Evolutionary conservation across 2,329 filamentous ascomycete genomes (phyloP), one percentile per base, ranked within the genome.

Genomic region (Phaeosphaeriaceae sp.): DNA sequence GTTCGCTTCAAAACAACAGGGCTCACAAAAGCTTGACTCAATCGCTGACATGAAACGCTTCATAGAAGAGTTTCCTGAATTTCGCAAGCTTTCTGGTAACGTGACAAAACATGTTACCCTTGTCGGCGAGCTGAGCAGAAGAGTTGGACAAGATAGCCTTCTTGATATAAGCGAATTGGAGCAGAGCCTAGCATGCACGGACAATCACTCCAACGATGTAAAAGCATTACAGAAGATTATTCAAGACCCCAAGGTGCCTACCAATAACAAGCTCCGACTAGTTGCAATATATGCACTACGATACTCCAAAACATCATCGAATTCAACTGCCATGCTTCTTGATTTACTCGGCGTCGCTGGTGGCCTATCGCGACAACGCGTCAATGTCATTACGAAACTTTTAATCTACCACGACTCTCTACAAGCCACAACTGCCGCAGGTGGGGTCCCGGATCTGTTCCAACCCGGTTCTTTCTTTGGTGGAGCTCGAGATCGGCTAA

Each of bases 41-140:
- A 97, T 99, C 68, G 83, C 88, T 46, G 94, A 99, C 71, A 99
- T 99, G 95, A 99, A 99, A 74, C 90, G 92, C 35, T 99, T 99
- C 64, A 95, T 99, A 46, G 94, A 99, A 74, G 94, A 99, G 67
- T 99, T 97, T 69, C 94, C 94, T 2, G 94, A 99, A 71, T 99
- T 99, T 73, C 87, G 94, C 50, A 96, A 97, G 67, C 84, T 99
- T 1, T 97, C 94, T 1, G 92, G 94, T 30, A 99, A 99, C 62
- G 94, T 99, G 45, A 97, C 92, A 77, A 99, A 99, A 71, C 94
- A 99, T 70, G 95, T 99, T 48, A 96, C 94, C 0, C 79, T 99
- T 17, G 94, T 99, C 17, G 92, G 92, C 0, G 95, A 99, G 70
- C 81, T 99, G 33, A 97, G 92, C 71, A 84, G 93, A 48, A 85